These are phyloP conservation scores for Neckera pumila DNA, from an alignment of 225 moss, liverwort and hornwort species.

Conservation along the genomic window DNA sequence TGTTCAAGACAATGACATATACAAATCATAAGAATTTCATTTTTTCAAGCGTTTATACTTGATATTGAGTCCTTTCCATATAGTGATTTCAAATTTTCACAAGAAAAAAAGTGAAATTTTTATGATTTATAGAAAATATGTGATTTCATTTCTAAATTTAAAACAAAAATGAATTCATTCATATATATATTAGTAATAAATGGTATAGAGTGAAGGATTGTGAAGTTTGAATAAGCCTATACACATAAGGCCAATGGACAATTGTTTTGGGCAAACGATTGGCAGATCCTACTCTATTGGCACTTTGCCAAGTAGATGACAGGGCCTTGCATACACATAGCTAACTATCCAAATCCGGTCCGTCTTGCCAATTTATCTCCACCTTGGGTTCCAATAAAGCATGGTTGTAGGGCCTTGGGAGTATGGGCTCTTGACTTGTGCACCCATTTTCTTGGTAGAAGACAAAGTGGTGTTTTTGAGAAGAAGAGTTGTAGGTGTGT, in stretches of 20 bases:
- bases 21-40: neutral
- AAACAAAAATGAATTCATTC: neutral
- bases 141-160: neutral
- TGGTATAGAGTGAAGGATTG: neutral
- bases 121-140: neutral
- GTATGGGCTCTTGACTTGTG: too few species aligned
- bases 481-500: too few species aligned
- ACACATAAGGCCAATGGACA: neutral
- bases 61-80: neutral
- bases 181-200: neutral
- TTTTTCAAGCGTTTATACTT: too few species aligned
- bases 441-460: too few species aligned
- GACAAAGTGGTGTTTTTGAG: too few species aligned
- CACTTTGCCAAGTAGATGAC: too few species aligned
- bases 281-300: fast-evolving
- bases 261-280: fast-evolving
- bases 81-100: neutral
- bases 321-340: fast-evolving
- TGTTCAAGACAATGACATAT: too few species aligned
- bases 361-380: neutral
- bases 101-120: neutral
- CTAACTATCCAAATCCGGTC: fast-evolving
- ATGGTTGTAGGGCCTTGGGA: fast-evolving
- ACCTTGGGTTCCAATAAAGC: fast-evolving
- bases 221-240: neutral